Percentiles rank a stretch among this genome's conserved stretches.
These are phyloP conservation scores for Zizania palustris DNA, from an alignment of 202 grass and related monocot species.

Conservation along the genomic window DNA sequence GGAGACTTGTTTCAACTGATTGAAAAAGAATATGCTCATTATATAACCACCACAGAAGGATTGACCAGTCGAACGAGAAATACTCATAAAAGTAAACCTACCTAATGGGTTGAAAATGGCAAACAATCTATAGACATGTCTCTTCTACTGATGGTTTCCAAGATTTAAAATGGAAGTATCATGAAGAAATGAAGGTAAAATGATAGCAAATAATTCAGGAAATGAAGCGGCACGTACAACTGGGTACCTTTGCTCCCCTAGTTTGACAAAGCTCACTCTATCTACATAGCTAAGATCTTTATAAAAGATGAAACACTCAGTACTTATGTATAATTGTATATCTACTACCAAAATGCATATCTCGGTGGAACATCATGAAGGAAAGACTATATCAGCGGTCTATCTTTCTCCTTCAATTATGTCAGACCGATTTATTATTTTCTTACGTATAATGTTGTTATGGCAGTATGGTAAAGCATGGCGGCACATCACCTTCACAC, in stretches of 20 bases:
- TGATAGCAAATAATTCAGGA: not conserved
- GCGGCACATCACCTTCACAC: too few species aligned
- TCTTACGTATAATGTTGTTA: not conserved
- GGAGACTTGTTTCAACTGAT: not conserved
- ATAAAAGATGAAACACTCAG: conserved; percentile 9
- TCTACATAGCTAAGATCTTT: not conserved
- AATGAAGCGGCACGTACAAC: not conserved
- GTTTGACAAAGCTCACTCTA: not conserved
- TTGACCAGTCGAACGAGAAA: not conserved
- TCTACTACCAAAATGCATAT: not conserved
- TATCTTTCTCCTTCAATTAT: not conserved
- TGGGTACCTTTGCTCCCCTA: not conserved
- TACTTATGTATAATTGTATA: conserved; percentile 4
- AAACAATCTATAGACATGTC: not conserved
- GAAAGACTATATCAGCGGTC: not conserved
- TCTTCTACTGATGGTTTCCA: not conserved
- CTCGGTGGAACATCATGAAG: not conserved
- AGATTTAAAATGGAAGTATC: not conserved
- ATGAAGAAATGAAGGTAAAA: not conserved
- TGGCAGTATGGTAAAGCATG: too few species aligned
- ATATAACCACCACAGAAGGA: not conserved
- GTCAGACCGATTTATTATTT: not conserved
- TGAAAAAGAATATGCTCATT: conserved; percentile 10
- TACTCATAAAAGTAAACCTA: not conserved
- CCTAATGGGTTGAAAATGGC: not conserved